Base-by-base conservation (phyloP, 2,329 filamentous ascomycete genomes). In the Coniochaeta pulveracea region DNA sequence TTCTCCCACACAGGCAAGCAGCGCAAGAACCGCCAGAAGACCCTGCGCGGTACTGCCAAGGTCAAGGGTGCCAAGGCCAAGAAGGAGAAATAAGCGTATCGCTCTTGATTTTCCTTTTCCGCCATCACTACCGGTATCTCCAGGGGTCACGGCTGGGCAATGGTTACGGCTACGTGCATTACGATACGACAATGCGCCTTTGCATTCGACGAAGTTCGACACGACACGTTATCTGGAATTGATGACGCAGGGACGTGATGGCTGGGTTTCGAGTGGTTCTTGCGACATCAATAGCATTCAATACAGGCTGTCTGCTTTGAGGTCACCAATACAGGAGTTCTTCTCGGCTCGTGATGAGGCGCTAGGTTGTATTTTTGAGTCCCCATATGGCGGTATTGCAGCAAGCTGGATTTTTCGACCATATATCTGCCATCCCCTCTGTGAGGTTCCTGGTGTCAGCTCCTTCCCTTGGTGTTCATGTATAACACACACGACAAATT, bases 21-120 rank as follows among this genome's bases (percentile, higher is more conserved):
- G 75, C 84, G 91, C 75, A 98, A 98, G 85, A 98, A 98, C 85
- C 80, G 89, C 66, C 79, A 84, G 70, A 96, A 98, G 86, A 91
- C 89, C 62, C 82, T 95, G 66, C 84, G 91, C 54, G 91, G 91
- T 63, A 93, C 85, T 56, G 89, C 86, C 58, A 98, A 98, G 85
- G 79, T 80, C 75, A 95, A 95, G 85, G 86, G 86, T 64, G 80
- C 80, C 61, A 78, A 80, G 72, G 76, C 82, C 67, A 91, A 93
- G 79, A 93, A 95, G 82, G 85, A 85, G 69, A 79, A 83, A 76
- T 85, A 85, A 71, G 66, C 63, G 61, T 23, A n/a, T 8, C 21
- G 21, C 21, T 8, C 21, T n/a, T 8, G 8, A 16, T 31, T 21
- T 21, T 31, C 28, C 11, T 31, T 50, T 49, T 58, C 40, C 45